Evolutionary conservation across 371 early-diverging fungal genomes (phyloP).

Genomic region (Vairimorpha ceranae): DNA sequence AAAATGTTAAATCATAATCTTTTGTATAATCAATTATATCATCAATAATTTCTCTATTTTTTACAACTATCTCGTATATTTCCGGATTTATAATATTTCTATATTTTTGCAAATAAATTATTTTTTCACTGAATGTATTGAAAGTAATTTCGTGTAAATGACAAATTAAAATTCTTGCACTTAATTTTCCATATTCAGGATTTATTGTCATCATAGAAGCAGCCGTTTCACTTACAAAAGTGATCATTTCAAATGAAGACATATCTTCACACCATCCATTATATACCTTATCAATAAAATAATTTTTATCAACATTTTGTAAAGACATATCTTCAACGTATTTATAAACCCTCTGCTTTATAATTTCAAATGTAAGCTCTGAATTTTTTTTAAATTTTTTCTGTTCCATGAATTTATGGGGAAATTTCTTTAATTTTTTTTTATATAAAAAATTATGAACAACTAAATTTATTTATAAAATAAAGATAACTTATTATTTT

Average conservation of each 20-base stretch:
- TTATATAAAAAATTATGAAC: neutral
- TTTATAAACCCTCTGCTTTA: neutral
- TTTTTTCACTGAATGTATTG: constrained; percentile 76
- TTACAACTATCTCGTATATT: constrained; percentile 69
- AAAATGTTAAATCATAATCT: constrained; percentile 89
- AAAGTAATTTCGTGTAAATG: constrained; percentile 91
- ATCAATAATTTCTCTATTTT: constrained; percentile 74
- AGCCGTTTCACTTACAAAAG: constrained; percentile 40
- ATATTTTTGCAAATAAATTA: constrained; percentile 74
- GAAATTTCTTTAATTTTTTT: neutral
- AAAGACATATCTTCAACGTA: neutral
- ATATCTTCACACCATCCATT: constrained; percentile 43
- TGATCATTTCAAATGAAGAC: constrained; percentile 11
- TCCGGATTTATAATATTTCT: constrained; percentile 75
- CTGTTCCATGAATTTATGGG: constrained; percentile 21
- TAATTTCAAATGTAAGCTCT: constrained; percentile 1
- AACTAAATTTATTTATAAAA: neutral
- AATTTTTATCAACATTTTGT: constrained; percentile 5
- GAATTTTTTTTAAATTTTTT: constrained; percentile 8
- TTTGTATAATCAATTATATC: constrained; percentile 81
- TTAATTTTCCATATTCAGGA: constrained; percentile 89
- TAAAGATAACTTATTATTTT: neutral
- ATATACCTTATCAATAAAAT: constrained; percentile 27
- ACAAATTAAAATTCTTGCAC: constrained; percentile 88
- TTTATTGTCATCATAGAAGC: constrained; percentile 71